Percentiles rank a stretch among this genome's conserved stretches.
These are phyloP conservation scores for Talaromyces rugulosus DNA, from an alignment of 2,329 filamentous ascomycete species.

Conservation along the genomic window DNA sequence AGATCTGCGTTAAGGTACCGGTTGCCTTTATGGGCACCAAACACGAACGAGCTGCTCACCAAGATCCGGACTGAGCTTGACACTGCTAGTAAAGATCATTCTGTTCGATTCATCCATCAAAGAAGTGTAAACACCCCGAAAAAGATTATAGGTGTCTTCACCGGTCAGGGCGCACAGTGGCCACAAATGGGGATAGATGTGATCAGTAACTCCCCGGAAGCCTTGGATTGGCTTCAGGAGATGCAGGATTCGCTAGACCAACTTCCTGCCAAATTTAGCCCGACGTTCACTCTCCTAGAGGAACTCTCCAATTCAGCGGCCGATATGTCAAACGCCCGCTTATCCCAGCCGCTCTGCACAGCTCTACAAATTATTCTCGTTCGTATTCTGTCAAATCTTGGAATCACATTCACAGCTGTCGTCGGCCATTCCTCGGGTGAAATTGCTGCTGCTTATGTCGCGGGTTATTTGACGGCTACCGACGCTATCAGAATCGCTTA, in stretches of 20 bases:
- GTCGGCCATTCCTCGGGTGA: constrained; percentile 47
- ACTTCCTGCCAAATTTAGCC: background rate
- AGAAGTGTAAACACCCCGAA: background rate
- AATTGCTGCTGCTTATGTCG: constrained; percentile 44
- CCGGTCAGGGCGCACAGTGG: constrained; percentile 30
- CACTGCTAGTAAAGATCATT: background rate
- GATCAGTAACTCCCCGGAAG: constrained; percentile 13
- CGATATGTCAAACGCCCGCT: constrained; percentile 16
- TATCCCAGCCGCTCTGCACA: constrained; percentile 18
- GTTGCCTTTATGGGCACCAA: background rate
- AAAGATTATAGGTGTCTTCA: constrained; percentile 24
- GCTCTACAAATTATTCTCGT: constrained; percentile 18
- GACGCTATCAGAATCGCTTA: constrained; percentile 39
- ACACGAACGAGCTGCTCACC: constrained; percentile 7
- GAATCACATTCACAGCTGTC: constrained; percentile 29
- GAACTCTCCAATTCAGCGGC: background rate
- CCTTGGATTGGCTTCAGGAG: constrained; percentile 8
- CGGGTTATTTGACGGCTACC: constrained; percentile 32
- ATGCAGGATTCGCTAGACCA: background rate
- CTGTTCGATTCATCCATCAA: background rate
- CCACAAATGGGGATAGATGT: constrained; percentile 24
- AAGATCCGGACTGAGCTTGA: background rate
- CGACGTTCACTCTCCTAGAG: constrained; percentile 21
- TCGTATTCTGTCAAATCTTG: constrained; percentile 18
- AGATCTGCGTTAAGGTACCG: background rate